These are phyloP conservation scores for Boletus edulis DNA, from an alignment of 768 basidiomycete genomes.

Conservation along the genomic window DNA sequence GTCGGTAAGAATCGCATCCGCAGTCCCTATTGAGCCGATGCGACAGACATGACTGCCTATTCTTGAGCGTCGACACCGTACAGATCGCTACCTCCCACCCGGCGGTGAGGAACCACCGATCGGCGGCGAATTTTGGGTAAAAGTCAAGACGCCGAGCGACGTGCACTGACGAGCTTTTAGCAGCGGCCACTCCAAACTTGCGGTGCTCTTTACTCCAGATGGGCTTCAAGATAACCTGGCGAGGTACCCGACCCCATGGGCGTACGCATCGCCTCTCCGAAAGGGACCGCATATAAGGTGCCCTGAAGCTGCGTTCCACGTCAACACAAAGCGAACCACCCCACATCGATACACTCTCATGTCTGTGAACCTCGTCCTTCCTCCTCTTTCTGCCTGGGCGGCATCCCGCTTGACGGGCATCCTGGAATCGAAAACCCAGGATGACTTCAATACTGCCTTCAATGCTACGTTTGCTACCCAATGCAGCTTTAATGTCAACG, in stretches of 20 bases:
- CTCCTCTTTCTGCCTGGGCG: conserved; percentile 42
- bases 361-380: conserved; percentile 35
- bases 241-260: not conserved
- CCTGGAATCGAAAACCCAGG: conserved; percentile 36
- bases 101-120: not conserved
- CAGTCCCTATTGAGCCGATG: not conserved
- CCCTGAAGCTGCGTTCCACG: not conserved
- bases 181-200: too few species aligned
- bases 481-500: conserved; percentile 41
- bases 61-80: too few species aligned
- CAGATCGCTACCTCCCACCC: not conserved
- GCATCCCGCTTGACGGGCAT: conserved; percentile 37
- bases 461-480: conserved; percentile 39
- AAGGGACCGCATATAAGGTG: conserved; percentile 10
- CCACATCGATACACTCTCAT: conserved; percentile 8
- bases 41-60: too few species aligned
- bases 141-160: conserved; percentile 6
- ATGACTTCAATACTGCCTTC: conserved; percentile 37
- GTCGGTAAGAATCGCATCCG: not conserved
- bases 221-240: too few species aligned
- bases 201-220: too few species aligned
- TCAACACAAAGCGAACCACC: too few species aligned
- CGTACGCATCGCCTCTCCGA: not conserved
- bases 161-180: too few species aligned
- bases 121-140: not conserved